These are phyloP conservation scores for Diutina mesorugosa DNA, from an alignment of 1,139 yeast genomes.

Conservation along the genomic window DNA sequence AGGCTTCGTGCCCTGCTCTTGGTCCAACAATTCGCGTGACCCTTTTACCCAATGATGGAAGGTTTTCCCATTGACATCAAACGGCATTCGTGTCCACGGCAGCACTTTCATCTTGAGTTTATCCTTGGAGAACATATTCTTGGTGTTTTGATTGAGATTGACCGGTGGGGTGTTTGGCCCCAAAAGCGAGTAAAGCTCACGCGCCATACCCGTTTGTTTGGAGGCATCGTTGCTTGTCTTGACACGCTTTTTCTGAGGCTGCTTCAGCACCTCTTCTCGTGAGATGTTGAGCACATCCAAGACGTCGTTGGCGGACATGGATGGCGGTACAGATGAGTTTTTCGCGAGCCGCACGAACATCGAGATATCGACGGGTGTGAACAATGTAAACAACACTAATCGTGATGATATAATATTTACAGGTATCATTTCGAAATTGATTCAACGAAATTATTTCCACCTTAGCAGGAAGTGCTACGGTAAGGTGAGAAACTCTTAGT, in stretches of 20 bases:
- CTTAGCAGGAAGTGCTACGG: too few relatives aligned
- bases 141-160: constrained; percentile 39
- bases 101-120: constrained; percentile 26
- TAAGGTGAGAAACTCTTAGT: too few relatives aligned
- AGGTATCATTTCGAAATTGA: too few relatives aligned
- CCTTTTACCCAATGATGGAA: constrained; percentile 87
- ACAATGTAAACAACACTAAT: too few relatives aligned
- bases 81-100: constrained; percentile 68
- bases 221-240: constrained; percentile 11
- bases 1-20: constrained; percentile 29
- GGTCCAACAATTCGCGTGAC: constrained; percentile 34
- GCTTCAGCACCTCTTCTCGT: constrained; percentile 20
- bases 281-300: constrained; percentile 67
- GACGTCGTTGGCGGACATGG: constrained; percentile 48
- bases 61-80: constrained; percentile 39
- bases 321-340: neutral
- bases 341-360: neutral
- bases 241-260: constrained; percentile 27
- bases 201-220: constrained; percentile 55
- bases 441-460: too few relatives aligned
- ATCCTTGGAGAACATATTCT: constrained; percentile 20
- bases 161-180: constrained; percentile 94
- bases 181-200: constrained; percentile 76
- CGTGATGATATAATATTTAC: too few relatives aligned
- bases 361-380: neutral